Base-by-base conservation (phyloP, 2,329 filamentous ascomycete species). In the Rhynchosporium graminicola region DNA sequence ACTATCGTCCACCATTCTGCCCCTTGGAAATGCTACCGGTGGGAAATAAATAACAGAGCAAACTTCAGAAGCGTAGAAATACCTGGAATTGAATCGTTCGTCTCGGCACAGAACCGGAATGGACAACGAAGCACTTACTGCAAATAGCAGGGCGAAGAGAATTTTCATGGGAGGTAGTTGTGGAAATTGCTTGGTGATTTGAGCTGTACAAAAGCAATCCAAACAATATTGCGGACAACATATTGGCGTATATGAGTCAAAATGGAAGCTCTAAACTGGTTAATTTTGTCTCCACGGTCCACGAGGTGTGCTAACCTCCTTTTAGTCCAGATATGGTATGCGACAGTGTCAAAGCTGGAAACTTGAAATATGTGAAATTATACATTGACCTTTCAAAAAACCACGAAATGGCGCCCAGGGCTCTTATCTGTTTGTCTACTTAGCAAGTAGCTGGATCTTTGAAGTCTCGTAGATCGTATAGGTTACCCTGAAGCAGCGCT, bases 351-450 rank as follows among this genome's bases (percentile, higher is more conserved):
- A 86, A 73, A 2, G 82, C 80, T 2, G 82, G 80, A 3, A 83
- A 82, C 78, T 83, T 85, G 75, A 84, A 85, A 73, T 85, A 86
- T 63, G 86, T 80, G 67, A 84, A 85, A 5, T 86, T 76, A 69
- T 85, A 86, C 76, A 86, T 82, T 10, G 82, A 79, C 10, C 82
- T 82, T 72, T 87, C 84, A 67, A 86, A 85, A 68, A 83, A 78
- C 60, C 79, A 83, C 2, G 81, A 80, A 1, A 79, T 78, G 54
- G 84, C 69, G 1, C 76, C 78, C 4, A 87, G 74, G 1, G 80
- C 76, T 29, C 82, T 69, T 43, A 85, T 77, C 8, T 79, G 77
- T 46, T 77, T 79, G 66, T 82, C 78, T 72, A 65, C 12, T 26
- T 3, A 3, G 15, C 7, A 7, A 1, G n/a, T 20, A 52, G 31